phyloP scores from a whole-genome alignment of 192 early-diverging fungal genomes.

The Phlyctochytrium planicorne region DNA sequence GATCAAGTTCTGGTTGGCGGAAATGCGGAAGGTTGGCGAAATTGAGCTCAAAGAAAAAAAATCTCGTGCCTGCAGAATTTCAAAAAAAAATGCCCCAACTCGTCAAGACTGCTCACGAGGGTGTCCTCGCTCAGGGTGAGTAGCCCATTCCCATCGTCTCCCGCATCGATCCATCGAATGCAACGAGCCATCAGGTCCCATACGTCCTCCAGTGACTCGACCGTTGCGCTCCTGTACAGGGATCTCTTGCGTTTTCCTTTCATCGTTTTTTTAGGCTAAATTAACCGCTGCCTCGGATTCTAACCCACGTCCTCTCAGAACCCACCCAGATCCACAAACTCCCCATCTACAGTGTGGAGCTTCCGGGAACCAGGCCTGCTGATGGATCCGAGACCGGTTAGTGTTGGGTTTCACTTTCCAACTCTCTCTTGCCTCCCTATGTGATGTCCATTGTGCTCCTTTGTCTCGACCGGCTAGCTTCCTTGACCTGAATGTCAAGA shows the following conservation, averaged over 20 bases:
- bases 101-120: background rate
- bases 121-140: background rate
- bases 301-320: constrained; percentile 1
- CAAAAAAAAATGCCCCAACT: background rate
- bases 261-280: background rate
- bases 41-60: no score
- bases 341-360: constrained; percentile 16
- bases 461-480: no score
- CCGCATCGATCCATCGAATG: background rate
- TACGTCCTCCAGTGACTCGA: background rate
- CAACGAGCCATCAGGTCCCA: background rate
- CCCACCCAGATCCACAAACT: constrained; percentile 17
- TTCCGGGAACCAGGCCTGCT: constrained; percentile 13
- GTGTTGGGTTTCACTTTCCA: background rate
- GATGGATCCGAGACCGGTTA: constrained; percentile 25
- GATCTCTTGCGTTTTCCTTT: no score
- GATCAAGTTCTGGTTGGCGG: no score
- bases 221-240: no score
- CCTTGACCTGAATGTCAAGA: background rate
- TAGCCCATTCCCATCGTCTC: background rate
- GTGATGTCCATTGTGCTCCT: background rate
- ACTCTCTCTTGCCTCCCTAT: background rate
- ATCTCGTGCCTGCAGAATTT: no score
- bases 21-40: no score
- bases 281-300: background rate